These are phyloP conservation scores for Gossypium thurberi DNA, from an alignment of 345 rosid genomes.

Conservation along the genomic window DNA sequence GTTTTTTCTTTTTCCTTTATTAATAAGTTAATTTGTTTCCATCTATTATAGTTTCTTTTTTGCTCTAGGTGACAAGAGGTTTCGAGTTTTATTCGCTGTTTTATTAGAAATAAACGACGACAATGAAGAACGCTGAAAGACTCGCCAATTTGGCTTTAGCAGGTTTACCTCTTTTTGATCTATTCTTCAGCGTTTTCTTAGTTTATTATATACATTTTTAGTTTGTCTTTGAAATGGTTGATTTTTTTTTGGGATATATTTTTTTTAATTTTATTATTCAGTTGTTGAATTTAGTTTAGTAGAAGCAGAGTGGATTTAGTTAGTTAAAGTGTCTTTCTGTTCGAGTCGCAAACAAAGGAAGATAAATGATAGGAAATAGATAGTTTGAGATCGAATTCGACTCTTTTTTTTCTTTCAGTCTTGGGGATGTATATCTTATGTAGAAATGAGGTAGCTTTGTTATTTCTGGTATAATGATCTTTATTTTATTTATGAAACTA, in stretches of 20 bases:
- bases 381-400: not conserved
- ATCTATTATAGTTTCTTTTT: not conserved
- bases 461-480: not conserved
- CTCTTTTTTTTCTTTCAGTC: not conserved
- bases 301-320: not conserved
- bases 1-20: not conserved
- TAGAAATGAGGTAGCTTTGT: not conserved
- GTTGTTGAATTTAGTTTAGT: not conserved
- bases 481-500: not conserved
- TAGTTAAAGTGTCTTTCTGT: not conserved
- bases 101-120: not conserved
- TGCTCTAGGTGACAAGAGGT: not conserved
- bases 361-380: not conserved
- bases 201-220: not conserved
- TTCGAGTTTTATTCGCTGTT: not conserved
- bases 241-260: not conserved
- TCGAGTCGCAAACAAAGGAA: not conserved
- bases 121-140: slow-evolving; percentile 75
- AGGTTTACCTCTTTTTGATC: slow-evolving; percentile 33
- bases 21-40: not conserved
- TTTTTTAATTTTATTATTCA: not conserved
- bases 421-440: not conserved
- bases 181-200: not conserved
- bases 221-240: not conserved
- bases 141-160: slow-evolving; percentile 69